These are phyloP conservation scores for Suillus subalutaceus DNA, from an alignment of 768 basidiomycete genomes.

Conservation along the genomic window DNA sequence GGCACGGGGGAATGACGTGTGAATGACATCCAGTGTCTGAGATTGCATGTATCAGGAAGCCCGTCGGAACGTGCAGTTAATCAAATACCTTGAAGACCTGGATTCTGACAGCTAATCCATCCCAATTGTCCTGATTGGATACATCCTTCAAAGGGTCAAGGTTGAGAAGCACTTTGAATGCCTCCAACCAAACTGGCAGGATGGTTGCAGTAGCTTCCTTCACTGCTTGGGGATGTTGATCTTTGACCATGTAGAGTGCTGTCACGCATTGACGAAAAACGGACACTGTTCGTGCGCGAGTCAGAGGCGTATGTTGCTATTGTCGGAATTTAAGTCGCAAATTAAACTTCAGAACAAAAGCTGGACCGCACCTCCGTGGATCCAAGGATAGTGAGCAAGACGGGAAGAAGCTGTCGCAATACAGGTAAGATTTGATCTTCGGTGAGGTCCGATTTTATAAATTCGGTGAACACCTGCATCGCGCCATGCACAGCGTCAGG, in stretches of 20 bases:
- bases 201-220: constrained; percentile 81
- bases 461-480: constrained; percentile 95
- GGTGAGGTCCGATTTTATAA: constrained; percentile 88
- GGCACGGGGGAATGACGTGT: constrained; percentile 79
- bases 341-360: background rate
- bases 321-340: constrained; percentile 12
- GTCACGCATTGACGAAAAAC: constrained; percentile 91
- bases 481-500: constrained; percentile 88
- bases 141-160: constrained; percentile 68
- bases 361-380: constrained; percentile 57
- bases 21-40: constrained; percentile 79
- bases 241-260: constrained; percentile 93
- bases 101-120: constrained; percentile 74
- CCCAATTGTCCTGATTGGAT: constrained; percentile 67
- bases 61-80: background rate
- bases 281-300: constrained; percentile 81
- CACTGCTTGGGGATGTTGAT: constrained; percentile 85
- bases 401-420: constrained; percentile 85
- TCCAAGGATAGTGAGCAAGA: constrained; percentile 79
- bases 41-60: constrained; percentile 1
- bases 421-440: constrained; percentile 96
- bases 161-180: constrained; percentile 77
- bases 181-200: constrained; percentile 90
- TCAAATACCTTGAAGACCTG: constrained; percentile 80
- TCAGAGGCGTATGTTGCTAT: constrained; percentile 73